Percentiles rank a stretch among this genome's conserved stretches.
Conservation (phyloP, 345 rosid species). For the Camelina laxa region DNA sequence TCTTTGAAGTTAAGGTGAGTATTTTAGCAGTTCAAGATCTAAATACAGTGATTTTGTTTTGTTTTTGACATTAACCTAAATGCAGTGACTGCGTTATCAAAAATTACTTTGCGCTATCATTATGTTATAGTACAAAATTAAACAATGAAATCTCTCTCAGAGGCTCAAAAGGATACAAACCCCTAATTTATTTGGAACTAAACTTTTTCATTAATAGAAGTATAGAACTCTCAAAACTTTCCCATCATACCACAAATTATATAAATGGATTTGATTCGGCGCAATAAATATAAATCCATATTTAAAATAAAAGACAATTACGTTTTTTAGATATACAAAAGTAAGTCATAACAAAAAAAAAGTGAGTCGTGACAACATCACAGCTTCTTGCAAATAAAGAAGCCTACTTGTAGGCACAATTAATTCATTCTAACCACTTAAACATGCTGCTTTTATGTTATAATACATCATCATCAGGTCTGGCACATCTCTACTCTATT, state of each 20-base stretch:
- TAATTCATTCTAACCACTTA: conserved; percentile 33
- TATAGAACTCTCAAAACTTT: neutral
- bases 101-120: neutral
- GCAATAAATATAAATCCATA: conserved; percentile 30
- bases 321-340: neutral
- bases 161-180: too few species aligned
- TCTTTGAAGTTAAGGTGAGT: neutral
- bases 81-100: neutral
- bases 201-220: too few species aligned
- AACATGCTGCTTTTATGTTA: neutral
- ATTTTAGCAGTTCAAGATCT: too few species aligned
- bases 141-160: too few species aligned
- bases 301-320: neutral
- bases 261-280: conserved; percentile 23
- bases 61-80: too few species aligned
- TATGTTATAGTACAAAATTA: too few species aligned
- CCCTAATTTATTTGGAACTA: too few species aligned
- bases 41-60: too few species aligned
- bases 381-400: neutral
- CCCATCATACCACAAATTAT: conserved; percentile 11
- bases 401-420: conserved; percentile 20
- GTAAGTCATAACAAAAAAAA: neutral
- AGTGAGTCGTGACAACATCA: neutral
- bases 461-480: conserved; percentile 11
- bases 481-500: neutral